Base-by-base conservation (phyloP, 345 rosid genomes). In the Populus davidiana region DNA sequence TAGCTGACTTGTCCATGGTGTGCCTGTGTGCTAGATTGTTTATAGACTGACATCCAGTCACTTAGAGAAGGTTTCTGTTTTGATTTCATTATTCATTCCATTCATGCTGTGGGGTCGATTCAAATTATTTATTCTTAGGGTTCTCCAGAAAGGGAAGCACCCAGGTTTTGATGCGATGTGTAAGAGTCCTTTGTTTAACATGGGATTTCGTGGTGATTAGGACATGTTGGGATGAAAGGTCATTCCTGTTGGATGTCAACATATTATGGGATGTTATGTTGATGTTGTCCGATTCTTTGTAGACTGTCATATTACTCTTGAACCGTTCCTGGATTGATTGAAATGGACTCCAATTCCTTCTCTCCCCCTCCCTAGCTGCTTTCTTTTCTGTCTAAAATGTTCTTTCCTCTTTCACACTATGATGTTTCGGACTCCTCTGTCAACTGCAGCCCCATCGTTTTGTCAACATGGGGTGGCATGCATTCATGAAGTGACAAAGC, bases 21-120 rank as follows among this genome's bases (percentile, higher is more conserved):
- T 75, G 74, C 70, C 72, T 82, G 75, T 77, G 79, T 77, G 78
- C 9, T 78, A 78, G 31, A 52, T 73, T 85, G 79, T 80, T 78
- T 47, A 75, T 82, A 82, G 86, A 66, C 74, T 73, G 84, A 63
- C 80, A 73, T 72, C 61, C 69, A 50, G 70, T 77, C 63, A 18
- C 27, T 71, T 74, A 71, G 79, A 38, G 59, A 70, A 25, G 31
- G 43, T 47, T 27, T 35, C 69, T 38, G 6, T 35, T 66, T 73
- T 63, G 38, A 29, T 71, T 79, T 21, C n/a, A 38, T 72, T 70
- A 62, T 72, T 76, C 63, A 70, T 73, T 76, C 75, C 67, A 67
- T 81, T 81, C 52, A 23, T 38, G 61, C 23, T 72, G 74, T 69
- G 72, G 70, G 71, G 75, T 62, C 25, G 10, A 63, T 49, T 70